phyloP scores from a whole-genome alignment of 257 asterid genomes.

The Capsicum pubescens region DNA sequence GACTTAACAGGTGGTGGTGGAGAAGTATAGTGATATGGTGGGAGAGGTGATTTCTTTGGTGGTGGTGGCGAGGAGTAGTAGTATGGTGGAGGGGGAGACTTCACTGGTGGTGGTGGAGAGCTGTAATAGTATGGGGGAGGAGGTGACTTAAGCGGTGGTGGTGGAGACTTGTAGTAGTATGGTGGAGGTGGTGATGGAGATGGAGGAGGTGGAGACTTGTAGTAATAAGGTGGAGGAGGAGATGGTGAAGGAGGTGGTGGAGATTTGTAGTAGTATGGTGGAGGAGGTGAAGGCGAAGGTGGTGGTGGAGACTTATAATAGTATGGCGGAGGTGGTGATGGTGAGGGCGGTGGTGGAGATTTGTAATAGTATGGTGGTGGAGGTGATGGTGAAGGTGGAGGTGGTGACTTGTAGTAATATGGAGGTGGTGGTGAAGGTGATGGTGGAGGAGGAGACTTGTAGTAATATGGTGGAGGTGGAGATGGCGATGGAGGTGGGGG shows the following conservation, averaged over 20 bases:
- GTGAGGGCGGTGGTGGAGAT: background rate
- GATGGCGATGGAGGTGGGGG: background rate
- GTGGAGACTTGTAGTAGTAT: conserved; percentile 40
- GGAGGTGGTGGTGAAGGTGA: conserved; percentile 29
- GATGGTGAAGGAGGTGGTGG: background rate
- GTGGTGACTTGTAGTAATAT: conserved; percentile 30
- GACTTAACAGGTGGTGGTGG: background rate
- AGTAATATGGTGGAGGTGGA: conserved; percentile 47
- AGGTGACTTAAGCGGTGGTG: conserved; percentile 42
- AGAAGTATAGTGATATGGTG: conserved; percentile 31
- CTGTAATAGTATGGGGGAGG: background rate
- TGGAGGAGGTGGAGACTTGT: conserved; percentile 14
- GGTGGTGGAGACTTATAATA: background rate
- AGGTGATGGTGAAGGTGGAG: conserved; percentile 49
- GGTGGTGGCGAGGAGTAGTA: conserved; percentile 50
- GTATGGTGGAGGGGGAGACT: conserved; percentile 36
- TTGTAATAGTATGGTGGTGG: conserved; percentile 37
- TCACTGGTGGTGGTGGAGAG: background rate
- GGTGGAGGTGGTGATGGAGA: background rate
- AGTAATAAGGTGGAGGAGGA: background rate
- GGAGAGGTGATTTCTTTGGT: conserved; percentile 31
- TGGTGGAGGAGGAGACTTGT: background rate
- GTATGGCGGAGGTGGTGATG: background rate
- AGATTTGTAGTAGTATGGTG: background rate
- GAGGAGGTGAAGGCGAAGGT: background rate